Conservation (phyloP, 2,329 filamentous ascomycete species). For the Fusarium torreyae region DNA sequence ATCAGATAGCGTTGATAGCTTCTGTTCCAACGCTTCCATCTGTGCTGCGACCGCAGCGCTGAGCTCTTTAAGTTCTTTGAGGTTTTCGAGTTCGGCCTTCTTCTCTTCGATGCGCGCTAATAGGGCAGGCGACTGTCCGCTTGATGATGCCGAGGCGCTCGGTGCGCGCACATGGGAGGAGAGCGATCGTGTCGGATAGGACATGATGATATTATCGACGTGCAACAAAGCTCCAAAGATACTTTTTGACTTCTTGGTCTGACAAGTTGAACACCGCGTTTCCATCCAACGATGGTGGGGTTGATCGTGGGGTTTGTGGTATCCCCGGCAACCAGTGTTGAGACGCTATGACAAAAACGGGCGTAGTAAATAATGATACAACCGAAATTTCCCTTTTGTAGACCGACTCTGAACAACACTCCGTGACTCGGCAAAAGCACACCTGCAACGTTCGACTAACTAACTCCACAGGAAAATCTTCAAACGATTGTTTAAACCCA, state of each 20-base stretch:
- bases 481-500: conserved; percentile 18
- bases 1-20: conserved; percentile 82
- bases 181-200: conserved; percentile 69
- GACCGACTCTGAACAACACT: conserved; percentile 47
- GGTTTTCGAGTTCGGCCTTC: conserved; percentile 84
- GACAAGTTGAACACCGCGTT: conserved; percentile 36
- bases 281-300: conserved; percentile 46
- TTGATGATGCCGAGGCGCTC: conserved; percentile 64
- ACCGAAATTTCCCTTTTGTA: conserved; percentile 47
- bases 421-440: conserved; percentile 35
- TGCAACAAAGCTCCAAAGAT: conserved; percentile 7
- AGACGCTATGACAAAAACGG: conserved; percentile 49
- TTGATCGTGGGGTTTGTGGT: conserved; percentile 46
- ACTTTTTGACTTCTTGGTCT: conserved; percentile 11
- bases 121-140: conserved; percentile 78
- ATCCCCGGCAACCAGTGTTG: conserved; percentile 51
- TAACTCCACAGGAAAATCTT: conserved; percentile 37
- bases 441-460: conserved; percentile 30
- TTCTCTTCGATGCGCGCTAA: conserved; percentile 87
- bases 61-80: conserved; percentile 83
- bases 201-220: conserved; percentile 60
- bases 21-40: conserved; percentile 86
- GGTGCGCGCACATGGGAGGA: conserved; percentile 78
- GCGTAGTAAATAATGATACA: conserved; percentile 56
- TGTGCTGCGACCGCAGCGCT: conserved; percentile 84